Conservation (phyloP, 768 basidiomycete species). For the Collybia nuda region DNA sequence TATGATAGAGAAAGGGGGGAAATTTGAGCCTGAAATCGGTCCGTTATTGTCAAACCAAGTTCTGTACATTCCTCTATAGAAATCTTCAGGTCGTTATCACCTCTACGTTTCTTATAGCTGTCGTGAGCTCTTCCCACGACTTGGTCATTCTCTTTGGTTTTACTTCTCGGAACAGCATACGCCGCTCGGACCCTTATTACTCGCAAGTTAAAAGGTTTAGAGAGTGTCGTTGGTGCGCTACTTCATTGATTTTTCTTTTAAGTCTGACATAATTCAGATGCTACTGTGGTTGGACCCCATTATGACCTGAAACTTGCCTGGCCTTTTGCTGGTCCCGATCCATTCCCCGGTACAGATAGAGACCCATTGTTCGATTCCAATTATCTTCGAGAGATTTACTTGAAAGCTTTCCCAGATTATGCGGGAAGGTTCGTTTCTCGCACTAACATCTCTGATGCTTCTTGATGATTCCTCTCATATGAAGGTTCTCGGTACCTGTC, state of each 20-base stretch:
- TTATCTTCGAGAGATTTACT: slow-evolving; percentile 84
- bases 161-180: slow-evolving; percentile 61
- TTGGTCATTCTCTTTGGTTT: neutral
- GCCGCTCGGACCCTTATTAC: slow-evolving; percentile 87
- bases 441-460: neutral
- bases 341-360: slow-evolving; percentile 66
- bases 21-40: slow-evolving; percentile 72
- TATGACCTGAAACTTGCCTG: slow-evolving; percentile 80
- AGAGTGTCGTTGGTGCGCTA: slow-evolving; percentile 72
- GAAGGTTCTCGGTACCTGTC: slow-evolving; percentile 80
- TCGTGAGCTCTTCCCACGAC: slow-evolving; percentile 44
- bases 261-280: slow-evolving; percentile 39
- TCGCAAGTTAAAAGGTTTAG: slow-evolving; percentile 88
- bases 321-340: slow-evolving; percentile 74
- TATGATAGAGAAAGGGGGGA: slow-evolving; percentile 40
- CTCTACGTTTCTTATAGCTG: slow-evolving; percentile 88
- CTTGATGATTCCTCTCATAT: neutral
- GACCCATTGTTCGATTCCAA: slow-evolving; percentile 70
- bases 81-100: slow-evolving; percentile 74
- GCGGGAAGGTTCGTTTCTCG: slow-evolving; percentile 51
- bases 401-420: slow-evolving; percentile 72
- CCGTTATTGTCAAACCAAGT: slow-evolving; percentile 12
- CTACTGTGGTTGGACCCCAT: slow-evolving; percentile 79
- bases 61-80: neutral
- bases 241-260: neutral